Percentiles rank a stretch among this genome's conserved stretches.
These are phyloP conservation scores for Cercospora brassicicola DNA, from an alignment of 2,329 filamentous ascomycete species.

Conservation along the genomic window DNA sequence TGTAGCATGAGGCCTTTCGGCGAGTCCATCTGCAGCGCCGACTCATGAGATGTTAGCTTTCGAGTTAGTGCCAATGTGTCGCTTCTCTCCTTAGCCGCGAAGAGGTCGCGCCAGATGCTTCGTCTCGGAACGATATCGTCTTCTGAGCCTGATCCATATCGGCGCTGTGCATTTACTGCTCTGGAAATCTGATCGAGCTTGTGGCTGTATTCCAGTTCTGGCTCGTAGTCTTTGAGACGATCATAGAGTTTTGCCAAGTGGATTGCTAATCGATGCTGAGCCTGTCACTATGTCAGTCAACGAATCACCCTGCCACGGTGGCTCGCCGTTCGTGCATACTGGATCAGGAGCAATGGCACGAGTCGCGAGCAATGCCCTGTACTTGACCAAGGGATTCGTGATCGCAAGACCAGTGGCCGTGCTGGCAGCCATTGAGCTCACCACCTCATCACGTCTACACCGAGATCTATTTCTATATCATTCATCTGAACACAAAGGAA, in stretches of 20 bases:
- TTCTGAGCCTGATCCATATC: conserved; percentile 27
- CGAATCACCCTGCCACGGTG: background rate
- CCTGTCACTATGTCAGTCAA: conserved; percentile 12
- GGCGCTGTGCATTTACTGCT: conserved; percentile 37
- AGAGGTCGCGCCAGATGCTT: conserved; percentile 52
- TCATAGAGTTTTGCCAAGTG: conserved; percentile 76
- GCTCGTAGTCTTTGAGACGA: conserved; percentile 75
- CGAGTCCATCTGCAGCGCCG: conserved; percentile 68
- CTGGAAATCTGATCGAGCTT: conserved; percentile 62
- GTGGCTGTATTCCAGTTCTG: conserved; percentile 66
- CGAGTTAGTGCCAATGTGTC: conserved; percentile 63
- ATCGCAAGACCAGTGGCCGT: conserved; percentile 46
- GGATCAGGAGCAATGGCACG: conserved; percentile 68
- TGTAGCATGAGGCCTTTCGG: conserved; percentile 75
- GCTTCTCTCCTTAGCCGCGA: conserved; percentile 55
- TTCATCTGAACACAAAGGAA: background rate
- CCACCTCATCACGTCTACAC: conserved; percentile 9
- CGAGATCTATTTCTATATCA: conserved; percentile 8
- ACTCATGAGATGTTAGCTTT: conserved; percentile 69
- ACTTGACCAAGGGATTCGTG: conserved; percentile 72
- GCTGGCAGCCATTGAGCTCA: conserved; percentile 27
- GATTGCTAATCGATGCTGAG: conserved; percentile 53
- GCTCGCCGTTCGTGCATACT: conserved; percentile 1
- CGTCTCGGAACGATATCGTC: conserved; percentile 19
- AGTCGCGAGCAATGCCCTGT: conserved; percentile 68